phyloP scores from a whole-genome alignment of 1,284 basidiomycete genomes.

The Puccinia triticina region DNA sequence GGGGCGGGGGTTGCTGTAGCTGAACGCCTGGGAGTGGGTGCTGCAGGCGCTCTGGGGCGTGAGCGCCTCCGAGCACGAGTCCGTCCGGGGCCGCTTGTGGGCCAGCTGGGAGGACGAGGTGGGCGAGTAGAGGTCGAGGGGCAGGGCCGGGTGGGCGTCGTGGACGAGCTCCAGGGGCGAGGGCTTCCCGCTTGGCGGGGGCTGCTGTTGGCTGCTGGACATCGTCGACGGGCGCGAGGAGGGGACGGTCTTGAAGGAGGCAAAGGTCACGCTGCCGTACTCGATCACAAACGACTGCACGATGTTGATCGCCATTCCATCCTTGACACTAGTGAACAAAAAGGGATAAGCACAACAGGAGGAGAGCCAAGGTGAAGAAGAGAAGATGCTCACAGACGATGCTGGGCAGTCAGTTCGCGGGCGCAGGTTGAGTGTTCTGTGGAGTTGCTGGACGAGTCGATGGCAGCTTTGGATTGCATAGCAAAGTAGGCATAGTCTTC shows the following conservation, averaged over 20 bases:
- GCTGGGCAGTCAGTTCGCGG: conserved; percentile 22
- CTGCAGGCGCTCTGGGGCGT: conserved; percentile 40
- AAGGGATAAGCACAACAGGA: not conserved
- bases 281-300: conserved; percentile 40
- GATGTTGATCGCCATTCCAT: conserved; percentile 15
- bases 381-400: conserved; percentile 17
- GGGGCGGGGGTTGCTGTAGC: not conserved
- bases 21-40: not conserved
- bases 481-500: conserved; percentile 44
- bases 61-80: conserved; percentile 29
- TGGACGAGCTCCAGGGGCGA: conserved; percentile 19
- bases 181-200: not conserved
- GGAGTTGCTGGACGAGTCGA: not conserved
- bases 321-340: conserved; percentile 29
- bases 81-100: conserved; percentile 31
- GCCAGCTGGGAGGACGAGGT: conserved; percentile 16
- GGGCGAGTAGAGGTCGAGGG: conserved; percentile 33
- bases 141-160: conserved; percentile 21
- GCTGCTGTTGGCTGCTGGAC: conserved; percentile 16
- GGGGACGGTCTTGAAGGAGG: conserved; percentile 23
- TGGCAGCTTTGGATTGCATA: conserved; percentile 33
- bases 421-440: not conserved
- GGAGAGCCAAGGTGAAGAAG: not conserved
- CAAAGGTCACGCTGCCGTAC: conserved; percentile 45
- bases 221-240: not conserved